Base-by-base conservation (phyloP, 768 basidiomycete genomes). In the Lentinula edodes region DNA sequence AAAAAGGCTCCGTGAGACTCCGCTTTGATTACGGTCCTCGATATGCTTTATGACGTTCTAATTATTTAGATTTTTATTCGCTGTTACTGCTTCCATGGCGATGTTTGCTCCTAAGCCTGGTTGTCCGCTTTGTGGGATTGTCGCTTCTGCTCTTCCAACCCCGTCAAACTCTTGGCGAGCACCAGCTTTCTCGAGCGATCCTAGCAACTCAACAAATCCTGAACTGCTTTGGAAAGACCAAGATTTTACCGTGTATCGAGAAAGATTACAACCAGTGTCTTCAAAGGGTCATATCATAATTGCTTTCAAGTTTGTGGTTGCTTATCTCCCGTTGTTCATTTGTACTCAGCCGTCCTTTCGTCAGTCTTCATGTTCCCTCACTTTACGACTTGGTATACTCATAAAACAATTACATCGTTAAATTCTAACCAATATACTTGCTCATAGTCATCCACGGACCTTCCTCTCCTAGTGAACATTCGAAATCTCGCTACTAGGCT, bases 51-150 rank as follows among this genome's bases (percentile, higher is more conserved):
- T 57, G 35, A 42, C 55, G 20, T 38, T 18, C 58, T 34, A 15
- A 6, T 5, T 34, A 53, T 43, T 52, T 34, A 61, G 42, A 41
- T 38, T 60, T 52, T 28, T 23, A 23, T 23, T 23, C 23, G 1
- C 23, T 60, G 18, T 60, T 56, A 60, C 70, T 69, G 66, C 61
- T 51, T 59, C 56, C 62, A 83, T 85, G 78, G 72, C 80, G 16
- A 56, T 56, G 55, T 91, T 86, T 66, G 72, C 83, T 23, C 76
- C 87, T 5, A 87, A 83, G 65, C 74, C 83, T 23, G 90, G 89
- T 60, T 91, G 89, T 70, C 88, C 89, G 12, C 81, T 91, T 81
- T 91, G 90, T 73, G 74, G 88, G 70, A 88, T 90, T 34, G 86
- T 90, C 57, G 74, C 86, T 20, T 74, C 80, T 23, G 83, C 87